These are phyloP conservation scores for Crithidia thermophila DNA, from an alignment of 208 protist species.

Conservation along the genomic window DNA sequence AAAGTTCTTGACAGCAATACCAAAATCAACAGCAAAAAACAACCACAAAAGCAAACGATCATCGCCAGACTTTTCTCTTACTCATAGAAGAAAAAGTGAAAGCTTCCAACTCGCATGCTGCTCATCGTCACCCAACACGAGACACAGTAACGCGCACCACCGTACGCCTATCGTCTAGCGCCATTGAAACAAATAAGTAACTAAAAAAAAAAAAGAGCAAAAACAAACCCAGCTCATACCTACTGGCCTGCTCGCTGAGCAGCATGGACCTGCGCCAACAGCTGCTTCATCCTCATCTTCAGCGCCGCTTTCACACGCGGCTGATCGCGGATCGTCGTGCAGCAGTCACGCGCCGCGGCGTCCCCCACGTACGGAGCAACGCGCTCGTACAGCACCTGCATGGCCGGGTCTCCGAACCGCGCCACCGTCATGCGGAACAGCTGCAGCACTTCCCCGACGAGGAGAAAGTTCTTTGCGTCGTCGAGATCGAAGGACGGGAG, in stretches of 20 bases:
- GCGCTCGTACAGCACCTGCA: slow-evolving; percentile 56
- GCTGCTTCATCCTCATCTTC: slow-evolving; percentile 56
- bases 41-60: no score
- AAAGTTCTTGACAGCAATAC: no score
- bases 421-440: slow-evolving; percentile 35
- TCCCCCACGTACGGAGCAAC: slow-evolving; percentile 40
- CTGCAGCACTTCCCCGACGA: slow-evolving; percentile 57
- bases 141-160: no score
- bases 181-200: background rate
- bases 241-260: background rate
- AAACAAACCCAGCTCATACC: background rate
- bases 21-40: no score
- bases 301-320: slow-evolving; percentile 51
- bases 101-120: no score
- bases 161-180: no score
- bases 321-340: slow-evolving; percentile 50
- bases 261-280: slow-evolving; percentile 40
- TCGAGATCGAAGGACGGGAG: slow-evolving; percentile 54
- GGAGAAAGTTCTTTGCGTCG: slow-evolving; percentile 72
- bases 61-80: no score
- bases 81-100: no score
- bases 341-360: slow-evolving; percentile 51
- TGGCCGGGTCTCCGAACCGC: slow-evolving; percentile 40
- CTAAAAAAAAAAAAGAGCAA: background rate
- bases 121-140: no score